Conservation (phyloP, 768 basidiomycete species). For the Cyclocybe cylindracea region DNA sequence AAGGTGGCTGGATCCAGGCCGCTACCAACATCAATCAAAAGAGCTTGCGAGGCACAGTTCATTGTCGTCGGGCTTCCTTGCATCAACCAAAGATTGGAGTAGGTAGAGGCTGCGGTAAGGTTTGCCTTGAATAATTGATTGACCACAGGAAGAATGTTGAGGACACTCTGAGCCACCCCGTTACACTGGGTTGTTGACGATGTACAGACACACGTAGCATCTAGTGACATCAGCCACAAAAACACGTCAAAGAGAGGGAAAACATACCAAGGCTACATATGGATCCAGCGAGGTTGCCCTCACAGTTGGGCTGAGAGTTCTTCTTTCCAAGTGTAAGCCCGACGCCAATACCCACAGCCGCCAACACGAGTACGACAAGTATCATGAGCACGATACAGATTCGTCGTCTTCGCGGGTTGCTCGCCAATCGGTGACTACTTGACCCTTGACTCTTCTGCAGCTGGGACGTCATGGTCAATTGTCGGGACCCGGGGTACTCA, state of each 20-base stretch:
- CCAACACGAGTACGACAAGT: constrained; percentile 32
- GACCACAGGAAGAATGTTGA: constrained; percentile 48
- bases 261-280: constrained; percentile 58
- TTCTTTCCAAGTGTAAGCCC: constrained; percentile 40
- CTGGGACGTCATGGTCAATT: too few relatives aligned
- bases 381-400: constrained; percentile 22
- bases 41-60: constrained; percentile 55
- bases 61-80: constrained; percentile 42
- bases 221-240: constrained; percentile 28
- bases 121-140: constrained; percentile 50
- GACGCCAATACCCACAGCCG: constrained; percentile 44
- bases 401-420: constrained; percentile 4
- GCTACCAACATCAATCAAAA: constrained; percentile 54
- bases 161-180: constrained; percentile 52
- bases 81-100: constrained; percentile 49
- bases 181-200: constrained; percentile 44
- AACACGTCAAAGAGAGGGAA: neutral
- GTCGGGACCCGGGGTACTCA: constrained; percentile 2
- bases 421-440: neutral
- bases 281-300: constrained; percentile 46
- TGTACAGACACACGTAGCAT: constrained; percentile 64
- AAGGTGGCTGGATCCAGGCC: constrained; percentile 36
- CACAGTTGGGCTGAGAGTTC: constrained; percentile 31
- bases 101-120: constrained; percentile 43
- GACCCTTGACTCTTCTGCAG: too few relatives aligned